Percentiles rank a stretch among this genome's conserved stretches.
These are phyloP conservation scores for Penicillium sp. DNA, from an alignment of 2,329 filamentous ascomycete species.

Conservation along the genomic window DNA sequence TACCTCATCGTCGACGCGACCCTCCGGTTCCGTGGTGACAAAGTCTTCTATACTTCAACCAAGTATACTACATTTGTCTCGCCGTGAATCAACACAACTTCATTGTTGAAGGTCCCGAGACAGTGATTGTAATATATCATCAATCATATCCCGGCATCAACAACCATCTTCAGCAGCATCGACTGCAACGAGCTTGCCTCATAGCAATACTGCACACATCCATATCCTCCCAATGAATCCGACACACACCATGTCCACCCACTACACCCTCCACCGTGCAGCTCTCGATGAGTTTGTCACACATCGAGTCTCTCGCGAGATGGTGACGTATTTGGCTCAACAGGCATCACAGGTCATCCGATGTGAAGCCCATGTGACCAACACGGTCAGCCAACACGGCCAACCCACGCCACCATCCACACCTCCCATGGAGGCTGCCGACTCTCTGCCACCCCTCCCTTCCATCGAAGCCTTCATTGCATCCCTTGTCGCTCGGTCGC, in stretches of 20 bases:
- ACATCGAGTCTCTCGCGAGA: constrained; percentile 52
- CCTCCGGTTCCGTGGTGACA: neutral
- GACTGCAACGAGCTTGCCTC: neutral
- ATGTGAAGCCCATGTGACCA: constrained; percentile 56
- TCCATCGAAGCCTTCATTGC: constrained; percentile 89
- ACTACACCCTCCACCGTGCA: constrained; percentile 41
- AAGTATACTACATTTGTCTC: constrained; percentile 3
- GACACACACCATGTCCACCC: constrained; percentile 11
- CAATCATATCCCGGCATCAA: neutral
- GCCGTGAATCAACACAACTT: neutral
- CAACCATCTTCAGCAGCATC: neutral
- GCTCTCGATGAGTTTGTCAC: constrained; percentile 54
- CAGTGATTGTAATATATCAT: neutral
- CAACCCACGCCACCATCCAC: constrained; percentile 64
- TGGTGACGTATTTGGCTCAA: constrained; percentile 52
- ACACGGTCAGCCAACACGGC: constrained; percentile 49
- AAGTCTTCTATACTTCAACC: neutral
- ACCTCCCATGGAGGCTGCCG: constrained; percentile 55
- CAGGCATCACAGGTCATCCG: constrained; percentile 54
- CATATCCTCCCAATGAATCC: constrained; percentile 15
- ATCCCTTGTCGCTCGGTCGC: constrained; percentile 86
- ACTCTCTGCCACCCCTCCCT: constrained; percentile 61
- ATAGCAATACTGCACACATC: neutral
- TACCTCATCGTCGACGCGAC: constrained; percentile 19
- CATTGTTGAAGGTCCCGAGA: constrained; percentile 1